phyloP scores from a whole-genome alignment of 257 asterid genomes.

The Fraxinus cuspidata region DNA sequence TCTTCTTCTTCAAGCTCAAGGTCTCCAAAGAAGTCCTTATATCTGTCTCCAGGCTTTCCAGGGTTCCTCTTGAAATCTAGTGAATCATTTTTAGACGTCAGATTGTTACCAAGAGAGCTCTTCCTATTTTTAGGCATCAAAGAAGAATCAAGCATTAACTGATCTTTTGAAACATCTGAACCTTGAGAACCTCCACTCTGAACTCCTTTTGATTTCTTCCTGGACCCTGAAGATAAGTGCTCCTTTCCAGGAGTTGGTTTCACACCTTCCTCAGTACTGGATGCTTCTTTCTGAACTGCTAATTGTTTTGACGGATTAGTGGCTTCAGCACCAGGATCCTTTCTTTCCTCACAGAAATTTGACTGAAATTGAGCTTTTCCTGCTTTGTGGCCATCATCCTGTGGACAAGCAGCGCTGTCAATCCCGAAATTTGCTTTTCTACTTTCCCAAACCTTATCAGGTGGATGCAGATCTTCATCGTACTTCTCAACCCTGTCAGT shows the following conservation, averaged over 20 bases:
- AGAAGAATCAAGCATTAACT: constrained; percentile 45
- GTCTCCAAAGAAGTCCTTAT: constrained; percentile 79
- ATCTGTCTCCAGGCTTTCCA: constrained; percentile 57
- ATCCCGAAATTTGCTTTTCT: constrained; percentile 42
- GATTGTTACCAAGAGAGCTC: constrained; percentile 35
- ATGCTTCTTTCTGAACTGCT: constrained; percentile 47
- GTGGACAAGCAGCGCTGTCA: constrained; percentile 36
- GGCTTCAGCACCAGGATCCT: constrained; percentile 35
- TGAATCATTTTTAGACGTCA: constrained; percentile 45
- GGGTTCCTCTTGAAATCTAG: constrained; percentile 52
- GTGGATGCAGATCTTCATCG: constrained; percentile 42
- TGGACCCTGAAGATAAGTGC: constrained; percentile 47
- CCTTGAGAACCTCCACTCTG: constrained; percentile 41
- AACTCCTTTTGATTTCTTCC: constrained; percentile 53
- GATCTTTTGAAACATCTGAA: constrained; percentile 40
- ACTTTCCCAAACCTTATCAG: constrained; percentile 42
- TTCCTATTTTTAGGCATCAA: constrained; percentile 50
- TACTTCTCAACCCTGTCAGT: constrained; percentile 46
- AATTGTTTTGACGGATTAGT: constrained; percentile 37
- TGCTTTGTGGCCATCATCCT: constrained; percentile 38
- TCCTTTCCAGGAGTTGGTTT: constrained; percentile 43
- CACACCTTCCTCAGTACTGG: constrained; percentile 41
- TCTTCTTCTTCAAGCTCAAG: constrained; percentile 66
- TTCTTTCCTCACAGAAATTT: constrained; percentile 41
- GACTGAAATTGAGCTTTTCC: constrained; percentile 45